phyloP scores from a whole-genome alignment of 139 green algal genomes.

The Pleodorina starrii region DNA sequence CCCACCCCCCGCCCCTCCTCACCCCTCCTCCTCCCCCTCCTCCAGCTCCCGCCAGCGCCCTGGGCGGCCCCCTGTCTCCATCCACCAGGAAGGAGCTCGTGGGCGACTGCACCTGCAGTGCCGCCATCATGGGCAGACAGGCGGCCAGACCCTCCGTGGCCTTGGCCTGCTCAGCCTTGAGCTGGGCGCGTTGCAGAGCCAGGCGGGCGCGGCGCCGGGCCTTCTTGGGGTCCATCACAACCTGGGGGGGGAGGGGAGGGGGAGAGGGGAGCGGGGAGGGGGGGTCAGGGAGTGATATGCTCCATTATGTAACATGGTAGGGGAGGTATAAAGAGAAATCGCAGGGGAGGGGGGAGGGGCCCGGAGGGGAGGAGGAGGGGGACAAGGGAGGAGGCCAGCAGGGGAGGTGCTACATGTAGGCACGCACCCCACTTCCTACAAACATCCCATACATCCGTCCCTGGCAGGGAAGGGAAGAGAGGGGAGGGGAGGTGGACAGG shows the following conservation, averaged over 20 bases:
- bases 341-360: too few relatives aligned
- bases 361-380: too few relatives aligned
- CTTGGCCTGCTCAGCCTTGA: slow-evolving; percentile 52
- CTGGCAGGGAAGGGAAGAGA: too few relatives aligned
- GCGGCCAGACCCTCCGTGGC: slow-evolving; percentile 53
- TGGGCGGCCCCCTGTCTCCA: background rate
- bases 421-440: too few relatives aligned
- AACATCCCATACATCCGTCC: too few relatives aligned
- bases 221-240: slow-evolving; percentile 41
- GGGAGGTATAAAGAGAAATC: too few relatives aligned
- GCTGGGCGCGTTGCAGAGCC: slow-evolving; percentile 40
- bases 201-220: slow-evolving; percentile 14
- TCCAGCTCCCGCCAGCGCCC: background rate
- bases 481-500: too few relatives aligned
- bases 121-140: slow-evolving; percentile 55
- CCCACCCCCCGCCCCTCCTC: background rate
- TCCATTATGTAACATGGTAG: too few relatives aligned
- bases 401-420: too few relatives aligned
- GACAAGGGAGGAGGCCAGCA: too few relatives aligned
- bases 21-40: background rate
- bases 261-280: background rate
- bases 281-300: background rate
- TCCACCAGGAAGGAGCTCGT: background rate
- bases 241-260: background rate
- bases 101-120: slow-evolving; percentile 14